Conservation (phyloP, 2,329 filamentous ascomycete species). For the Xylariaceae sp. region DNA sequence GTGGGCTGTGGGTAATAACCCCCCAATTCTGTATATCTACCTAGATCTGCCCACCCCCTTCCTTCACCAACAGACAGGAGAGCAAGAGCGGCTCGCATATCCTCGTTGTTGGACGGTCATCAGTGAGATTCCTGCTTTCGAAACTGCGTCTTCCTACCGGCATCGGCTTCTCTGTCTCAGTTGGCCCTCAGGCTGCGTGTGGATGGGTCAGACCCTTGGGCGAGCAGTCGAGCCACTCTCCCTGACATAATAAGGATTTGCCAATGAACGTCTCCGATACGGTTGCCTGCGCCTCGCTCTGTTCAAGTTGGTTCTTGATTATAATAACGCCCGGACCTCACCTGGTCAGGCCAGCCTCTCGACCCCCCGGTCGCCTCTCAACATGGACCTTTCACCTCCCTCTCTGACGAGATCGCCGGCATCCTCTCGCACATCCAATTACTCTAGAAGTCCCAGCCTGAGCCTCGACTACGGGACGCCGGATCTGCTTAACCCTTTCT, state of each 20-base stretch:
- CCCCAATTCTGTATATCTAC: not conserved
- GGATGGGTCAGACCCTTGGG: constrained; percentile 7
- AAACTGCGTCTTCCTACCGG: not conserved
- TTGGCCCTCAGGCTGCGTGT: not conserved
- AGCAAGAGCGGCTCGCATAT: too few relatives aligned
- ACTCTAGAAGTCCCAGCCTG: constrained; percentile 36
- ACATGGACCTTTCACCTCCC: constrained; percentile 47
- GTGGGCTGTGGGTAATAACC: not conserved
- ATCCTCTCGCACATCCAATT: constrained; percentile 41
- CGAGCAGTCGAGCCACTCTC: constrained; percentile 8
- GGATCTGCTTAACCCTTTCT: constrained; percentile 38
- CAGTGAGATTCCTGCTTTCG: too few relatives aligned
- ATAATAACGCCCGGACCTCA: constrained; percentile 12
- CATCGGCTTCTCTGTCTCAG: not conserved
- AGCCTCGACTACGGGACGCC: constrained; percentile 43
- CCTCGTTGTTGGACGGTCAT: too few relatives aligned
- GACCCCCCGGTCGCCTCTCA: constrained; percentile 2
- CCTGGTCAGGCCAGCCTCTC: constrained; percentile 5
- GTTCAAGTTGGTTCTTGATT: constrained; percentile 10
- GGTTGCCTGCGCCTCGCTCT: constrained; percentile 12
- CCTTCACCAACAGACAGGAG: not conserved
- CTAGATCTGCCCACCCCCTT: not conserved
- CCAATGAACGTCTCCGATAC: constrained; percentile 4
- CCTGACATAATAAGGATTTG: constrained; percentile 16
- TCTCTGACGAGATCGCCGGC: constrained; percentile 40